Evolutionary conservation across 352 stramenopile species (phyloP), one percentile per base, ranked within the genome.

Genomic region (Thalassiosira pacifica): DNA sequence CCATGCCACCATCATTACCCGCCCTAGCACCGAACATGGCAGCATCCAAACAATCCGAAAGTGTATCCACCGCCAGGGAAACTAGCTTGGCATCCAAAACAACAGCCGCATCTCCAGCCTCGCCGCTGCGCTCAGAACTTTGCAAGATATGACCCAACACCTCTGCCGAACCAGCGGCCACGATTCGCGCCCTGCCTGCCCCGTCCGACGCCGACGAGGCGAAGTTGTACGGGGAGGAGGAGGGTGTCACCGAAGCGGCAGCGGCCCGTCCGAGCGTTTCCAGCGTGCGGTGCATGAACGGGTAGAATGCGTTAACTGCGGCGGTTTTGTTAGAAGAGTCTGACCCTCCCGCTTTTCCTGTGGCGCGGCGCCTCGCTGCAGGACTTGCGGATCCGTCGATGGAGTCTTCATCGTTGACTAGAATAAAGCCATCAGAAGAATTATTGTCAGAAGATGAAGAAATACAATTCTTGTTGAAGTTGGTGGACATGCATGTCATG

Each of bases 11-110:
- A 68, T 61, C 52, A 65, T 34, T 40, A 2, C 8, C 45, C 22
- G 18, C 24, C 26, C 10, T 72, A 19, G 22, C 60, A 61, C 22
- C 24, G 11, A 34, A 34, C 4, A 75, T 18, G 42, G 81, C n/a
- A 76, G 32, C 57, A 40, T 76, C 53, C 27, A 91, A 64, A 61
- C 72, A 76, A n/a, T 87, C 82, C 0, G 63, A 82, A 26, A 88
- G 59, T 19, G 84, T 61, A 3, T 27, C 57, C 2, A 87, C 37
- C 26, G 74, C 77, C 40, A 89, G 55, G 16, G 87, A 87, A 34
- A 82, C 61, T 0, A 92, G 74, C 63, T 90, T 90, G 34, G 83
- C 74, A 69, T 92, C 87, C 40, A 89, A 18, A 2, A 87, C 83
- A 61, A 85, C 61, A 37, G 82, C 11, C 5, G 27, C 45, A 16